These are phyloP conservation scores for Wickerhamomyces rabaulensis DNA, from an alignment of 805 yeast species.

Conservation along the genomic window DNA sequence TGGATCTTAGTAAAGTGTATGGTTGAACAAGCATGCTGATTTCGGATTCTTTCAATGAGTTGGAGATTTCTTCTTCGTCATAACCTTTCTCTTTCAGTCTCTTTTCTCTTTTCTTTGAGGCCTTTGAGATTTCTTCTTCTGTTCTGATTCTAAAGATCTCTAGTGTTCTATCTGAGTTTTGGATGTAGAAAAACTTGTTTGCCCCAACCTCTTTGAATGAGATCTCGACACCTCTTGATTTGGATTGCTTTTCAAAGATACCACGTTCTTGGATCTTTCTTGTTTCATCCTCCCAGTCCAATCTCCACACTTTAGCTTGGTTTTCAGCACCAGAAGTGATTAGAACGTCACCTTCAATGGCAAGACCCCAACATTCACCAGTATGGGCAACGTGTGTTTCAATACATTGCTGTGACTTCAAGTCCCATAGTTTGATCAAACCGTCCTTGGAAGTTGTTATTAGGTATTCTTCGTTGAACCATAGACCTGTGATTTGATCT, in stretches of 20 bases:
- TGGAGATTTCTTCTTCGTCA: slow-evolving; percentile 51
- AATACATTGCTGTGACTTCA: slow-evolving; percentile 80
- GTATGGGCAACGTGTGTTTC: slow-evolving; percentile 94
- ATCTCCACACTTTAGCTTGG: slow-evolving; percentile 77
- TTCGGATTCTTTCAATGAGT: slow-evolving; percentile 41
- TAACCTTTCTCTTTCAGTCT: slow-evolving; percentile 71
- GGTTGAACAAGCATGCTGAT: slow-evolving; percentile 61
- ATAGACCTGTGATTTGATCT: slow-evolving; percentile 78
- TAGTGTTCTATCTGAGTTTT: slow-evolving; percentile 74
- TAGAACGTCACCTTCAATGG: slow-evolving; percentile 36
- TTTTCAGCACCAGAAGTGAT: slow-evolving; percentile 78
- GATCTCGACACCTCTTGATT: slow-evolving; percentile 60
- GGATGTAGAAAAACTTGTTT: slow-evolving; percentile 50
- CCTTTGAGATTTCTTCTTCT: slow-evolving; percentile 72
- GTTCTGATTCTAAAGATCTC: slow-evolving; percentile 78
- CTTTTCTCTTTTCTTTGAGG: slow-evolving; percentile 69
- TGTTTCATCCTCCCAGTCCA: slow-evolving; percentile 38
- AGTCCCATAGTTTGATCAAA: slow-evolving; percentile 87
- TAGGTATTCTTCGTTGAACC: slow-evolving; percentile 55
- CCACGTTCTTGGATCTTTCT: slow-evolving; percentile 57
- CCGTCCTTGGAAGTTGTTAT: slow-evolving; percentile 86
- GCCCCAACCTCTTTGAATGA: slow-evolving; percentile 41
- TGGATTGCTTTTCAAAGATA: slow-evolving; percentile 66
- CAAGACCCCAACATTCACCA: slow-evolving; percentile 90
- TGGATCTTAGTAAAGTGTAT: slow-evolving; percentile 60